Conservation (phyloP, 306 rosid species). For the Urtica urens region DNA sequence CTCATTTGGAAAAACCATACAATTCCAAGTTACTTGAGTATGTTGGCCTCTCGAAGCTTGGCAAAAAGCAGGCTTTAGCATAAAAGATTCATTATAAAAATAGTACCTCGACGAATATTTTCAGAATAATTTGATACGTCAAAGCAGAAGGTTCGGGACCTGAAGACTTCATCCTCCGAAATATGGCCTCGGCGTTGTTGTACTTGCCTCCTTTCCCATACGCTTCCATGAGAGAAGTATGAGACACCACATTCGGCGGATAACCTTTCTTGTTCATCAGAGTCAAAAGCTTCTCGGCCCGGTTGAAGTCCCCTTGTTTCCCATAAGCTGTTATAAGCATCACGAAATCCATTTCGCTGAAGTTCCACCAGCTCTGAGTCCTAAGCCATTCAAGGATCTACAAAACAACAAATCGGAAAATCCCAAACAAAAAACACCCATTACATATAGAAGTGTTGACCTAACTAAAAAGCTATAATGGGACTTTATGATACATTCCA, state of each 20-base stretch:
- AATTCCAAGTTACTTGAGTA: too few species aligned
- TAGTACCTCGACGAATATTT: constrained; percentile 63
- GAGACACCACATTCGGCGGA: constrained; percentile 61
- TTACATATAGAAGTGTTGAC: background rate
- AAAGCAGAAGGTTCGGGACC: constrained; percentile 93
- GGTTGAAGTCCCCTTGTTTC: constrained; percentile 67
- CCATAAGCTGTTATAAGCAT: constrained; percentile 97
- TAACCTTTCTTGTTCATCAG: constrained; percentile 68
- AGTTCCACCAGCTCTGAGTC: constrained; percentile 81
- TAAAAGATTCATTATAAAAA: too few species aligned
- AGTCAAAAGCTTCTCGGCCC: constrained; percentile 57
- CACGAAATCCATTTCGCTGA: constrained; percentile 72
- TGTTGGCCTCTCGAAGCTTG: too few species aligned
- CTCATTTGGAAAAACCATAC: too few species aligned
- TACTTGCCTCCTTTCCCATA: constrained; percentile 73
- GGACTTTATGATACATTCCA: too few species aligned
- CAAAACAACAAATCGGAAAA: constrained; percentile 12
- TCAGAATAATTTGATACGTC: constrained; percentile 80
- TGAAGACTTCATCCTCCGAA: constrained; percentile 72
- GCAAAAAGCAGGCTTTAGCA: too few species aligned
- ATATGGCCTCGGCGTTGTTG: constrained; percentile 84
- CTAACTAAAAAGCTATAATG: too few species aligned
- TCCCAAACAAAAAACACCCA: background rate
- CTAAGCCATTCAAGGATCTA: constrained; percentile 91
- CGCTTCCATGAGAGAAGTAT: constrained; percentile 97